Evolutionary conservation across 768 basidiomycete species (phyloP).

Genomic region (Artomyces pyxidatus): DNA sequence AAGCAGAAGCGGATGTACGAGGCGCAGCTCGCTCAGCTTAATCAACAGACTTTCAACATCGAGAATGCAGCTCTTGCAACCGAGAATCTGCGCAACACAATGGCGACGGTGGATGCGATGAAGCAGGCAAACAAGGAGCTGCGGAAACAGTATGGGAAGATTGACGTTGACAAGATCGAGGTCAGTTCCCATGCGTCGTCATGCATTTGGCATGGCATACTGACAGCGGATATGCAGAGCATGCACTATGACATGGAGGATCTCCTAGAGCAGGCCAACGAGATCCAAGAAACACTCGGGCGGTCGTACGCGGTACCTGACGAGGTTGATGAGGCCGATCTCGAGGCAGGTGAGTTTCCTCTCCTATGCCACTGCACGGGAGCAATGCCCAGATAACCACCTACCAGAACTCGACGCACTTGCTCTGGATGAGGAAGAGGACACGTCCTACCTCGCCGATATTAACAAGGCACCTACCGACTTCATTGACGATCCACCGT

Average conservation of each 20-base stretch:
- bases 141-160: conserved; percentile 93
- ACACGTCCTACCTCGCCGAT: conserved; percentile 80
- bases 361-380: background rate
- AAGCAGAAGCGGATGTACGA: conserved; percentile 98
- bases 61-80: conserved; percentile 92
- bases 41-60: conserved; percentile 98
- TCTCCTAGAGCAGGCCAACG: conserved; percentile 91
- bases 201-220: background rate
- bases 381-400: too few species aligned
- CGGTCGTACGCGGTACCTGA: conserved; percentile 95
- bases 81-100: conserved; percentile 97
- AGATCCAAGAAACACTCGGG: conserved; percentile 91
- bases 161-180: conserved; percentile 98
- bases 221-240: conserved; percentile 37
- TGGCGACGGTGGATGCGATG: conserved; percentile 99
- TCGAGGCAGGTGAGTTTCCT: conserved; percentile 74
- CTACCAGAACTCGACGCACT: conserved; percentile 97
- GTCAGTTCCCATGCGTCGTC: conserved; percentile 34
- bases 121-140: conserved; percentile 92
- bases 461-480: conserved; percentile 85
- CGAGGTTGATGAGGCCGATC: conserved; percentile 94
- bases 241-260: conserved; percentile 99
- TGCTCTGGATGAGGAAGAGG: conserved; percentile 85
- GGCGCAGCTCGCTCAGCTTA: conserved; percentile 78
- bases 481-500: conserved; percentile 84